Percentiles rank a stretch among this genome's conserved stretches.
Evolutionary conservation across 805 yeast genomes (phyloP).

Genomic region (Citeromyces matritensis): DNA sequence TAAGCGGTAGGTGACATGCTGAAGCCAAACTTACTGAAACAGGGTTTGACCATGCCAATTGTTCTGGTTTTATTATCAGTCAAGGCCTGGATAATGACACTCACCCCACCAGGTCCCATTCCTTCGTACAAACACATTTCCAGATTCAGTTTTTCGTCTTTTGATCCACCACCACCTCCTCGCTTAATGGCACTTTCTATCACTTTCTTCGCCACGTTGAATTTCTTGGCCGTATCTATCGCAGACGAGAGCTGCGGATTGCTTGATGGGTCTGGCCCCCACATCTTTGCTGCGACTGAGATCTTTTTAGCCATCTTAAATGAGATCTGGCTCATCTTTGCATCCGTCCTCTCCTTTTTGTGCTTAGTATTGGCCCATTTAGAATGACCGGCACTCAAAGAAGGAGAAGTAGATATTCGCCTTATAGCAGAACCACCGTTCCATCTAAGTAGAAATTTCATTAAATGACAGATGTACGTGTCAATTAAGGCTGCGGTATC

Average conservation of each 20-base stretch:
- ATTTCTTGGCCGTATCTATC: slow-evolving; percentile 62
- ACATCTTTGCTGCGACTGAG: slow-evolving; percentile 62
- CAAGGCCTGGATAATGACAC: slow-evolving; percentile 70
- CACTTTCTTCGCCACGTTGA: slow-evolving; percentile 69
- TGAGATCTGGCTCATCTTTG: slow-evolving; percentile 52
- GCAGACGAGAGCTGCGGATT: slow-evolving; percentile 54
- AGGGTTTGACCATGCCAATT: slow-evolving; percentile 57
- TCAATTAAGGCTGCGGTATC: slow-evolving; percentile 1
- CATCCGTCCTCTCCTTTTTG: slow-evolving; percentile 87
- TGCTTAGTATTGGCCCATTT: slow-evolving; percentile 95
- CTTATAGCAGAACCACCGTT: background rate
- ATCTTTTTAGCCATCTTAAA: slow-evolving; percentile 62
- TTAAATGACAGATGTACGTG: background rate
- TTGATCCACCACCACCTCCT: slow-evolving; percentile 67
- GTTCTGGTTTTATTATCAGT: slow-evolving; percentile 86
- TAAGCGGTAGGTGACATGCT: slow-evolving; percentile 65
- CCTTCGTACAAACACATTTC: slow-evolving; percentile 70
- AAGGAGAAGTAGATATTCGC: slow-evolving; percentile 5
- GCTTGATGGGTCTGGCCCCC: slow-evolving; percentile 46
- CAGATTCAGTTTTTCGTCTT: slow-evolving; percentile 24
- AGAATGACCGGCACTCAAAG: slow-evolving; percentile 60
- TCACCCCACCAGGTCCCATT: slow-evolving; percentile 85
- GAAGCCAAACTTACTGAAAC: slow-evolving; percentile 56
- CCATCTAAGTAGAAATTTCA: background rate
- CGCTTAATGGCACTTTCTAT: slow-evolving; percentile 81